A percentile compares a stretch with the other conserved stretches of the same genome.
Conservation (phyloP, 1,284 basidiomycete species). For the Ganoderma boninense region DNA sequence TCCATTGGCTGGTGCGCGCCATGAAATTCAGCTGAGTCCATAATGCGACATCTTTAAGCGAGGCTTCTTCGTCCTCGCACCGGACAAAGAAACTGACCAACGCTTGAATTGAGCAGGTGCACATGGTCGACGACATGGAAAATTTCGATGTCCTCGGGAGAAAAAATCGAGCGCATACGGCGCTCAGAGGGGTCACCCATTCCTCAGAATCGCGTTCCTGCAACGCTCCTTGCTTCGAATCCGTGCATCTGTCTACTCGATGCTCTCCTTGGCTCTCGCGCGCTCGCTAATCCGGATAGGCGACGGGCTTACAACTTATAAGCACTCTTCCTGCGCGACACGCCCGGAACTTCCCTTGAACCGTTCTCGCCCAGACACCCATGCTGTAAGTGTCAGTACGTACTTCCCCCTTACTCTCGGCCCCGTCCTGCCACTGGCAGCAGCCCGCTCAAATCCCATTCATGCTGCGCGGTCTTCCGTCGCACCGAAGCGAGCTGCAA, state of each 20-base stretch:
- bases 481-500: background rate
- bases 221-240: background rate
- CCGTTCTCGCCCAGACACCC: background rate
- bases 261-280: background rate
- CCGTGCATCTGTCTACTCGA: background rate
- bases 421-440: background rate
- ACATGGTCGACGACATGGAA: background rate
- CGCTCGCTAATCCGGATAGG: background rate
- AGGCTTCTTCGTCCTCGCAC: background rate
- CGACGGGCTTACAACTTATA: background rate
- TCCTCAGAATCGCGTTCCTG: background rate
- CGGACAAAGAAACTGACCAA: background rate
- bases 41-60: background rate
- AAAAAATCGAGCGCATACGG: background rate
- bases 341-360: background rate
- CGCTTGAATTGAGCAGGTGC: background rate
- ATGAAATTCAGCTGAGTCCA: background rate
- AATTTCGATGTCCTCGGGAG: background rate
- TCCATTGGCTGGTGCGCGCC: background rate
- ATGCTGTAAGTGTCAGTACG: too few species aligned
- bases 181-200: background rate
- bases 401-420: background rate
- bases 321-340: constrained; percentile 1
- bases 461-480: background rate
- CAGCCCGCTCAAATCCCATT: background rate